A percentile compares a stretch with the other conserved stretches of the same genome.
phyloP scores from a whole-genome alignment of 2,329 filamentous ascomycete species.

The Cryphonectria radicalis region DNA sequence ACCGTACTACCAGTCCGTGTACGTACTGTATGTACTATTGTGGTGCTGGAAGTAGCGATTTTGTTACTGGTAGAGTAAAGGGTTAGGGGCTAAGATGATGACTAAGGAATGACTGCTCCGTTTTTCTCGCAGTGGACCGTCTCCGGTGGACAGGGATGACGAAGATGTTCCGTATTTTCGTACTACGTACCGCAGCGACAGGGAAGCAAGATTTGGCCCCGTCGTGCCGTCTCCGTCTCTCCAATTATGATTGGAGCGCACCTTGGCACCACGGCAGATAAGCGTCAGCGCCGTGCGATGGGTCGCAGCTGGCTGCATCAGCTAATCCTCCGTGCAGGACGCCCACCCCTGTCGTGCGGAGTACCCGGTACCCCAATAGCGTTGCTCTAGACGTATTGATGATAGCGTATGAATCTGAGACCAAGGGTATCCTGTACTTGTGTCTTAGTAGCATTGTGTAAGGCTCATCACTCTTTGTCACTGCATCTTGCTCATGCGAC shows the following conservation, averaged over 20 bases:
- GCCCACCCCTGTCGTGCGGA: background rate
- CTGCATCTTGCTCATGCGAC: constrained; percentile 2
- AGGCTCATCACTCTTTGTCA: background rate
- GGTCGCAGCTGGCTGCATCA: constrained; percentile 10
- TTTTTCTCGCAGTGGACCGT: background rate
- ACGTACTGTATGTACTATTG: background rate
- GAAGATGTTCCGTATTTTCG: background rate
- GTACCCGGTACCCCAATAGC: constrained; percentile 1
- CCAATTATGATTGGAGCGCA: background rate
- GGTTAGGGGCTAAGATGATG: background rate
- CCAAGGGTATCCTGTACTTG: constrained; percentile 5
- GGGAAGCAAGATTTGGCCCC: background rate
- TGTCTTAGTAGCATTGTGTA: background rate
- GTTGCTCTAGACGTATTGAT: background rate
- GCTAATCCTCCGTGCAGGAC: constrained; percentile 13
- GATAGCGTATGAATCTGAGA: background rate
- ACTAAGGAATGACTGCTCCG: background rate
- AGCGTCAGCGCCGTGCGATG: constrained; percentile 7
- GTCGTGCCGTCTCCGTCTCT: background rate
- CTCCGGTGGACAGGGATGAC: background rate
- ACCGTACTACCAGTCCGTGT: background rate
- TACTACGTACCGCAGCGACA: background rate
- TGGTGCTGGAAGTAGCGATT: background rate
- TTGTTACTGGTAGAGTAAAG: background rate
- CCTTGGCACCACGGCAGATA: background rate